phyloP scores from a whole-genome alignment of 441 rosid species.

The Populus hybrid region DNA sequence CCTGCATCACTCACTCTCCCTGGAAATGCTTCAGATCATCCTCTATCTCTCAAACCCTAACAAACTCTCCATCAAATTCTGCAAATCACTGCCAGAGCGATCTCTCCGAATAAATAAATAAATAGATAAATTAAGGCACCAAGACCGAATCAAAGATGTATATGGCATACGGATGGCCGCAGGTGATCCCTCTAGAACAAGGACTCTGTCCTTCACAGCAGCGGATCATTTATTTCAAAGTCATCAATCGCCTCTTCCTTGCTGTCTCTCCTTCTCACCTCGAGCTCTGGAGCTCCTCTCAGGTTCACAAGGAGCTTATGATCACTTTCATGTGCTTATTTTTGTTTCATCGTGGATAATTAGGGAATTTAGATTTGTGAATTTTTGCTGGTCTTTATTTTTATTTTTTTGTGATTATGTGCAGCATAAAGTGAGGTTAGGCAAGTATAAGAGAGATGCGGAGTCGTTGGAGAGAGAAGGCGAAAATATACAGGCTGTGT shows the following conservation, averaged over 20 bases:
- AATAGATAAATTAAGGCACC: not conserved
- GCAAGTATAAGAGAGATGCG: constrained; percentile 77
- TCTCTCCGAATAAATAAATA: too few species aligned
- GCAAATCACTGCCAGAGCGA: not conserved
- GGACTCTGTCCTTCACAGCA: constrained; percentile 64
- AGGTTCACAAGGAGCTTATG: constrained; percentile 39
- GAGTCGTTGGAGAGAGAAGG: constrained; percentile 77
- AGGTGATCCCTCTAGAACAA: constrained; percentile 78
- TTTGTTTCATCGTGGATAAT: not conserved
- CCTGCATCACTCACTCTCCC: not conserved
- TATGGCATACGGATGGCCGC: constrained; percentile 99
- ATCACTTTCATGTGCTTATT: not conserved
- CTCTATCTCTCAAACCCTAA: not conserved
- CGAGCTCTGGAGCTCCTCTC: constrained; percentile 94
- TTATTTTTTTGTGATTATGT: constrained; percentile 6
- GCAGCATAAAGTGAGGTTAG: constrained; percentile 90
- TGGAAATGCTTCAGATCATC: constrained; percentile 22
- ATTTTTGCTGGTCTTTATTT: too few species aligned
- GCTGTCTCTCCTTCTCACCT: constrained; percentile 77
- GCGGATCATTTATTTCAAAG: constrained; percentile 62
- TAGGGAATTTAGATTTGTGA: not conserved
- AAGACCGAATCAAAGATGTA: constrained; percentile 44
- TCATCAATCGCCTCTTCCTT: constrained; percentile 60
- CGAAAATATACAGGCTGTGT: constrained; percentile 78
- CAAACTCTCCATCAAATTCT: not conserved